Evolutionary conservation across 169 alveolate genomes (phyloP).

Genomic region (Miamiensis avidus): DNA sequence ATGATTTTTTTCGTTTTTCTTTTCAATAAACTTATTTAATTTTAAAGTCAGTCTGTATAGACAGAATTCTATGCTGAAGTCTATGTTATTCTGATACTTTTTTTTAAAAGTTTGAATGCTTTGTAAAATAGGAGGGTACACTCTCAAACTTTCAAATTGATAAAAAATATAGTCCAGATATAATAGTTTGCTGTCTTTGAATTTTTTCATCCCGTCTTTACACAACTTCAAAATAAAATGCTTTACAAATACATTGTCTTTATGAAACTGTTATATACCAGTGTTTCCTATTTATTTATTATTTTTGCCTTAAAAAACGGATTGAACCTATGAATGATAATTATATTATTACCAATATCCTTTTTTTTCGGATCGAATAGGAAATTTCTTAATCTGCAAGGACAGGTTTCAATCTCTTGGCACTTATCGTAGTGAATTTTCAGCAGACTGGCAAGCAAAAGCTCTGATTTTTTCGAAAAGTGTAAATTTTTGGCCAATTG

Average conservation of each 20-base stretch:
- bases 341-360: slow-evolving; percentile 2
- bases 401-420: slow-evolving; percentile 25
- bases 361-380: slow-evolving; percentile 39
- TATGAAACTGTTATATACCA: slow-evolving; percentile 24
- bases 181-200: slow-evolving; percentile 33
- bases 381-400: slow-evolving; percentile 32
- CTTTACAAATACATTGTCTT: slow-evolving; percentile 41
- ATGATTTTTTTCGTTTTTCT: slow-evolving; percentile 33
- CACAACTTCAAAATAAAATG: slow-evolving; percentile 42
- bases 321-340: no score
- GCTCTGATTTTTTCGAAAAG: slow-evolving; percentile 31
- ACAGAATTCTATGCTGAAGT: slow-evolving; percentile 38
- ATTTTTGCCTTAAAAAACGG: no score
- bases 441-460: slow-evolving; percentile 35
- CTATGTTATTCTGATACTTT: slow-evolving; percentile 31
- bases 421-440: slow-evolving; percentile 46
- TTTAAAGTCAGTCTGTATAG: slow-evolving; percentile 25
- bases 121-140: slow-evolving; percentile 27
- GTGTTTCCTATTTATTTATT: background rate
- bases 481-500: slow-evolving; percentile 23
- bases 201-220: slow-evolving; percentile 35
- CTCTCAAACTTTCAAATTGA: slow-evolving; percentile 35
- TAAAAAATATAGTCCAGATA: slow-evolving; percentile 38
- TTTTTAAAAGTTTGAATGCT: slow-evolving; percentile 23
- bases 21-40: slow-evolving; percentile 12